Conservation (phyloP, 768 basidiomycete genomes). For the Pholiota molesta region DNA sequence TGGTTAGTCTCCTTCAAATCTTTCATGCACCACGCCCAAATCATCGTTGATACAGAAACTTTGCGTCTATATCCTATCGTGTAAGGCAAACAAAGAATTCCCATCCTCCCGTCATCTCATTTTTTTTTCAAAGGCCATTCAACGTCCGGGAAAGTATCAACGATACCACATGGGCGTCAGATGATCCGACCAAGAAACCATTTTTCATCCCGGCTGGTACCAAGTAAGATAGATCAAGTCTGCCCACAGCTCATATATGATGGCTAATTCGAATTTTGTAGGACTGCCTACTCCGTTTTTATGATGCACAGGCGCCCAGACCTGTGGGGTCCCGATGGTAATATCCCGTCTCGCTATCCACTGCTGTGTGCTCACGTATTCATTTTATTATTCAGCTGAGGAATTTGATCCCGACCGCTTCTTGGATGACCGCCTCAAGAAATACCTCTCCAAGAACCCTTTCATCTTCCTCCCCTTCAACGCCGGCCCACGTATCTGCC, state of each 20-base stretch:
- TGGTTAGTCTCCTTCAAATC: slow-evolving; percentile 34
- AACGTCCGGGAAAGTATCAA: slow-evolving; percentile 52
- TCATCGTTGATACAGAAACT: slow-evolving; percentile 40
- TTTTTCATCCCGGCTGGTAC: slow-evolving; percentile 56
- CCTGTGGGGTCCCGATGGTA: slow-evolving; percentile 76
- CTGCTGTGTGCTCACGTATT: not conserved
- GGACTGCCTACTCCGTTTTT: slow-evolving; percentile 57
- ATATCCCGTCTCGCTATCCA: slow-evolving; percentile 4
- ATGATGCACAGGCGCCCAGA: slow-evolving; percentile 68
- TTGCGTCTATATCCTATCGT: slow-evolving; percentile 60
- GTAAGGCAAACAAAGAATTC: slow-evolving; percentile 27
- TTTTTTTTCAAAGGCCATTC: slow-evolving; percentile 40
- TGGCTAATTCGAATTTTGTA: slow-evolving; percentile 18
- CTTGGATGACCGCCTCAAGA: slow-evolving; percentile 63
- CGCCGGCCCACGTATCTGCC: slow-evolving; percentile 60
- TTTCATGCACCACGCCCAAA: not conserved
- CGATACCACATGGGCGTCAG: slow-evolving; percentile 50
- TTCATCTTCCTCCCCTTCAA: slow-evolving; percentile 77
- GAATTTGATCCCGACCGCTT: slow-evolving; percentile 76
- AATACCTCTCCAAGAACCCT: slow-evolving; percentile 62
- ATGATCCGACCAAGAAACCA: slow-evolving; percentile 47
- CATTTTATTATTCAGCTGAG: slow-evolving; percentile 41
- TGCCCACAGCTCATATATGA: not conserved
- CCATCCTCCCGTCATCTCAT: not conserved
- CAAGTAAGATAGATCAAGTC: slow-evolving; percentile 35